Evolutionary conservation across 805 yeast species (phyloP), one percentile per base, ranked within the genome.

Genomic region (Suhomyces emberorum): DNA sequence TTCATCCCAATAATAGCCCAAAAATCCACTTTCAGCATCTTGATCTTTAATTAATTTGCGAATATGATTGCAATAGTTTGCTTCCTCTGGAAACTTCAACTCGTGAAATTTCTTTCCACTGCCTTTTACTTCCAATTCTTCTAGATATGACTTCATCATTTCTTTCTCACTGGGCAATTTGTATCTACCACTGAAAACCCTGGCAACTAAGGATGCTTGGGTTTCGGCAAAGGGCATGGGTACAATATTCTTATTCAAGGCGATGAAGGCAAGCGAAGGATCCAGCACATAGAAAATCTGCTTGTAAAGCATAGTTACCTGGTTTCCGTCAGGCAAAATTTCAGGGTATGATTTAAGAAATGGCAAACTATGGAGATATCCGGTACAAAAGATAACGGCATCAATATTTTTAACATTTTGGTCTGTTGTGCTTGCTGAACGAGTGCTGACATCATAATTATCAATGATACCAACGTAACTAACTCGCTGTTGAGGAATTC

Each of bases 201-300:
- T 44, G 2, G 70, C 50, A 2, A 62, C 57, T 4, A 59, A 37
- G 0, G 62, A 58, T 1, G 67, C 65, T 42, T 69, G 74, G 35
- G 54, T 65, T 44, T 69, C 73, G 41, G 61, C 51, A 38, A 68
- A 61, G 0, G 69, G 57, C 22, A 69, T 51, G 1, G 65, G 70
- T 26, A 63, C 65, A 8, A 44, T 42, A n/a, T 34, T 32, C 12
- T 35, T 14, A 55, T 52, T 36, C 59, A 63, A 10, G 7, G 70
- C 70, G 4, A 63, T 55, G 34, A 60, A 49, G 1, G 63, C 37
- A 5, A 65, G 35, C 4, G 51, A 34, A 1, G 66, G 66, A 32
- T 65, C 66, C 4, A 52, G 48, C 6, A 49, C 44, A 33, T 48
- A 49, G 41, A 65, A 61, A 1, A 67, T 55, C 36, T 65, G 69